Evolutionary conservation across 345 rosid species (phyloP).

Genomic region (Noccaea caerulescens): DNA sequence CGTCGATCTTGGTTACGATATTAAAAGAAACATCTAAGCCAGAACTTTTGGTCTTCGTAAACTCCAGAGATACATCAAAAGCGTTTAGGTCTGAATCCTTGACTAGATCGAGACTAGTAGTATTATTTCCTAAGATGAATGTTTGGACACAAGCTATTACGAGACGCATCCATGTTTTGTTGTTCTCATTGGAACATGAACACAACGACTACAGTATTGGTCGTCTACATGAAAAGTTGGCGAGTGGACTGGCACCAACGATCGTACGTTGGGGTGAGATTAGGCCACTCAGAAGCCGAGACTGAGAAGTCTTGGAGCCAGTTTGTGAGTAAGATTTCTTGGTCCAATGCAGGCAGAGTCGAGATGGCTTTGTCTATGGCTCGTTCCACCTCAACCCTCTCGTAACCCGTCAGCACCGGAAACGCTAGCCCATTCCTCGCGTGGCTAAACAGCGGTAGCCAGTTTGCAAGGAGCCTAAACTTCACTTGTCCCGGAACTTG

Average conservation of each 20-base stretch:
- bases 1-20: background rate
- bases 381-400: conserved; percentile 65
- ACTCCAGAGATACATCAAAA: background rate
- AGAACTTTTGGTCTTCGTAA: background rate
- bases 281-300: conserved; percentile 75
- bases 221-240: conserved; percentile 44
- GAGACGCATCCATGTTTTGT: conserved; percentile 17
- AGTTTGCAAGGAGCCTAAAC: conserved; percentile 61
- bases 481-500: conserved; percentile 56
- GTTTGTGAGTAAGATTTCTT: conserved; percentile 66
- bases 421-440: conserved; percentile 60
- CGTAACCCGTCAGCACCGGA: conserved; percentile 59
- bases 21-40: conserved; percentile 6
- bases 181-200: background rate
- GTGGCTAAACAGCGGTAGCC: conserved; percentile 71
- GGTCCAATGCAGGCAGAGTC: conserved; percentile 58
- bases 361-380: conserved; percentile 65
- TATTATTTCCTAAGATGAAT: conserved; percentile 32
- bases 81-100: conserved; percentile 20
- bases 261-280: conserved; percentile 62
- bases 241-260: conserved; percentile 81
- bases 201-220: background rate
- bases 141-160: conserved; percentile 26
- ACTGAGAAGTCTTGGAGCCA: conserved; percentile 73
- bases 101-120: conserved; percentile 14